Evolutionary conservation across 306 rosid genomes (phyloP).

Genomic region (Prunus persica): DNA sequence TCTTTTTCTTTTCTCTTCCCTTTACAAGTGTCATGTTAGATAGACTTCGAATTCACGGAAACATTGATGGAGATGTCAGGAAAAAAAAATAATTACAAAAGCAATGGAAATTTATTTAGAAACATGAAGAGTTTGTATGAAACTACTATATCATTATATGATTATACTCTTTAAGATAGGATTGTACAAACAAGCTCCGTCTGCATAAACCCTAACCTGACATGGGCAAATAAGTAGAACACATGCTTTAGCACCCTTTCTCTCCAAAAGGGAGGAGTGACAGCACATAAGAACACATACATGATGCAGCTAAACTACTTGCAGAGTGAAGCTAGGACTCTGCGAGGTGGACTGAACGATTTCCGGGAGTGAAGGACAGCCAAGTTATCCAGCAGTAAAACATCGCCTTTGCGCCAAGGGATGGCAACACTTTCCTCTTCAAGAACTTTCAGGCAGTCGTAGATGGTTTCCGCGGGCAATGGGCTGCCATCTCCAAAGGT

Average conservation of each 20-base stretch:
- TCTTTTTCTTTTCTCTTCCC: no score
- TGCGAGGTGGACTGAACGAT: conserved; percentile 69
- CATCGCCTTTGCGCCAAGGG: conserved; percentile 69
- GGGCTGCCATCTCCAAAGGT: conserved; percentile 77
- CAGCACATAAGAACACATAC: neutral
- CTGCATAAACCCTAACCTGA: neutral
- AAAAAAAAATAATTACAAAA: neutral
- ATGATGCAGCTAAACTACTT: conserved; percentile 17
- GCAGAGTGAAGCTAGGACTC: conserved; percentile 52
- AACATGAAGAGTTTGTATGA: neutral
- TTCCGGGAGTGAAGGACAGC: conserved; percentile 79
- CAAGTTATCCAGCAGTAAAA: conserved; percentile 74
- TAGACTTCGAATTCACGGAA: neutral
- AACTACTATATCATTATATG: neutral
- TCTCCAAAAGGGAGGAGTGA: neutral
- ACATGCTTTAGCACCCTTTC: neutral
- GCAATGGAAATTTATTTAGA: neutral
- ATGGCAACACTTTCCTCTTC: conserved; percentile 75
- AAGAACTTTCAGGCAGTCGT: conserved; percentile 59
- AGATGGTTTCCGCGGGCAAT: conserved; percentile 52
- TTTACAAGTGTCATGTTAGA: no score
- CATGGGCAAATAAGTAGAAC: neutral
- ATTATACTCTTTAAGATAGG: neutral
- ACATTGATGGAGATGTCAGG: neutral
- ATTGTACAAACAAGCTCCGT: neutral